These are phyloP conservation scores for Kregervanrija delftensis DNA, from an alignment of 805 yeast genomes.

Conservation along the genomic window DNA sequence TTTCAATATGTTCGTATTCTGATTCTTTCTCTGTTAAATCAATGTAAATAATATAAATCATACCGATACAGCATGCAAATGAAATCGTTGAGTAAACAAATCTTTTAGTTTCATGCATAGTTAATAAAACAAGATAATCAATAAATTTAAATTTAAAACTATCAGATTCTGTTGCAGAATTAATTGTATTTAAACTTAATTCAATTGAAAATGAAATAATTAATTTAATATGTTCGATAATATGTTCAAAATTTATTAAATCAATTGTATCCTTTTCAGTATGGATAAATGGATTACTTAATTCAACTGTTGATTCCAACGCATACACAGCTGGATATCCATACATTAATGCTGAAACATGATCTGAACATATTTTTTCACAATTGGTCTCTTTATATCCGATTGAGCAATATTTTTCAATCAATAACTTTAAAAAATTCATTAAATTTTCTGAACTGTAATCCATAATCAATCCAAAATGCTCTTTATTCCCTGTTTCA, in stretches of 20 bases:
- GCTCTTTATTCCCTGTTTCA: constrained; percentile 47
- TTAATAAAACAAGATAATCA: constrained; percentile 12
- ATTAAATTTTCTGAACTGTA: constrained; percentile 51
- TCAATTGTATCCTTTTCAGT: constrained; percentile 76
- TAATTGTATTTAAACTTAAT: constrained; percentile 34
- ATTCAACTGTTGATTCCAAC: constrained; percentile 65
- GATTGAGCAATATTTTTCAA: constrained; percentile 57
- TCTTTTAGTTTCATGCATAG: constrained; percentile 11
- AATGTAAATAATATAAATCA: constrained; percentile 3
- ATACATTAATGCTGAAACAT: constrained; percentile 72
- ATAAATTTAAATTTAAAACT: constrained; percentile 7
- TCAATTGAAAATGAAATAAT: constrained; percentile 71
- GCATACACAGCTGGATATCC: constrained; percentile 85
- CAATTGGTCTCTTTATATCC: constrained; percentile 71
- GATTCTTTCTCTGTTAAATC: not conserved
- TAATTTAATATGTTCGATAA: constrained; percentile 73
- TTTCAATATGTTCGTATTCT: too few species aligned
- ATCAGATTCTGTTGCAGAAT: not conserved
- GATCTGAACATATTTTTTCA: constrained; percentile 94
- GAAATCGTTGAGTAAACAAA: constrained; percentile 6
- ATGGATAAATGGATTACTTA: constrained; percentile 67
- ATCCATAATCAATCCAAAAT: constrained; percentile 78
- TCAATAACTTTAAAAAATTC: constrained; percentile 53
- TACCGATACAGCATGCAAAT: constrained; percentile 4
- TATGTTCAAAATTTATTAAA: constrained; percentile 67